Conservation (phyloP, 2,329 filamentous ascomycete species). For the Phialophora chinensis region DNA sequence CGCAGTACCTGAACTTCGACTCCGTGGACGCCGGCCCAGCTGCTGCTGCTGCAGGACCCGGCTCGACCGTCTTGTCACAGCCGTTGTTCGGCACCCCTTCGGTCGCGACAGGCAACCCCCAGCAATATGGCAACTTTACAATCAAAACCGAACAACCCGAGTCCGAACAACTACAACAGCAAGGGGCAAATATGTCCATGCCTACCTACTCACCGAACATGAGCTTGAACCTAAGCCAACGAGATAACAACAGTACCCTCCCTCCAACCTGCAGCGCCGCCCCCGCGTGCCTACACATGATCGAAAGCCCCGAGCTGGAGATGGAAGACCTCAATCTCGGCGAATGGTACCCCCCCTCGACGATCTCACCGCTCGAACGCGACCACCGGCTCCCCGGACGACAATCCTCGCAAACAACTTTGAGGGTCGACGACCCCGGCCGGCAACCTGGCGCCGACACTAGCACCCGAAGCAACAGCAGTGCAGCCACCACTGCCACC, state of each 20-base stretch:
- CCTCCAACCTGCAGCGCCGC: slow-evolving; percentile 22
- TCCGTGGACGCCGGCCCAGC: slow-evolving; percentile 26
- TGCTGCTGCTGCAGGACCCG: slow-evolving; percentile 9
- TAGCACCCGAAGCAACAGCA: not conserved
- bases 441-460: not conserved
- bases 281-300: slow-evolving; percentile 25
- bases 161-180: slow-evolving; percentile 5
- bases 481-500: not conserved
- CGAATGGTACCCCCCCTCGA: not conserved
- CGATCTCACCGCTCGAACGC: not conserved
- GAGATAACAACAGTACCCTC: slow-evolving; percentile 3
- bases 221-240: not conserved
- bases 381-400: not conserved
- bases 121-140: slow-evolving; percentile 18
- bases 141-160: slow-evolving; percentile 29
- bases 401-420: not conserved
- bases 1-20: slow-evolving; percentile 34
- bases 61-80: slow-evolving; percentile 21
- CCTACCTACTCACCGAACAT: slow-evolving; percentile 7
- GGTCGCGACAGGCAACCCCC: slow-evolving; percentile 14
- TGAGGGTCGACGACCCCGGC: not conserved
- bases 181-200: not conserved
- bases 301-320: slow-evolving; percentile 25
- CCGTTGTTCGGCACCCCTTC: slow-evolving; percentile 17
- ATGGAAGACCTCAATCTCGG: slow-evolving; percentile 33